Percentiles rank a stretch among this genome's conserved stretches.
These are phyloP conservation scores for Selaginella tamariscina DNA, from an alignment of 75 land plant genomes.

Conservation along the genomic window DNA sequence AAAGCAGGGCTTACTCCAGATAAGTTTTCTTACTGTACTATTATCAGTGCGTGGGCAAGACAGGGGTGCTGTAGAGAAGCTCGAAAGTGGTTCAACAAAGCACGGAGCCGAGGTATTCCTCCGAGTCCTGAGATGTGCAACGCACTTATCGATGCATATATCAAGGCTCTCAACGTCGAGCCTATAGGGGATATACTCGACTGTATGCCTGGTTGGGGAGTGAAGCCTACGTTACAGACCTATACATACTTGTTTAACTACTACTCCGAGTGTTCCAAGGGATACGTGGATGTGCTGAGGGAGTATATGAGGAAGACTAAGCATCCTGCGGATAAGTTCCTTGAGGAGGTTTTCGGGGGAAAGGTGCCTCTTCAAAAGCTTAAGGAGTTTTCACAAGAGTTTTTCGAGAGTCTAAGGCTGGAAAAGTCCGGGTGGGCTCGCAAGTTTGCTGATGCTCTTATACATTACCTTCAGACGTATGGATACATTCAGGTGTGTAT, in stretches of 20 bases:
- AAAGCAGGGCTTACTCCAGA: conserved; percentile 2
- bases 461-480: conserved; percentile 1
- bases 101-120: not conserved
- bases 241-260: not conserved
- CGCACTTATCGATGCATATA: not conserved
- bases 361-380: not conserved
- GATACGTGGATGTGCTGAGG: not conserved
- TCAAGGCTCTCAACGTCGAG: not conserved
- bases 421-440: not conserved
- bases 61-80: not conserved
- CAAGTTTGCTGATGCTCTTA: not conserved
- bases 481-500: no score
- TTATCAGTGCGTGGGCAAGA: not conserved
- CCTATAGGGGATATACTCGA: not conserved
- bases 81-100: not conserved
- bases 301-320: not conserved
- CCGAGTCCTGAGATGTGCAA: conserved; percentile 1
- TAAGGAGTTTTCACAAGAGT: not conserved
- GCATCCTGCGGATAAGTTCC: conserved; percentile 7
- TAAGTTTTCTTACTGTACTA: not conserved
- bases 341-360: not conserved
- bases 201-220: not conserved
- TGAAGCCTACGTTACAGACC: not conserved
- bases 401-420: not conserved
- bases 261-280: conserved; percentile 2